Evolutionary conservation across 2,329 filamentous ascomycete species (phyloP).

Genomic region (Monilinia aucupariae): DNA sequence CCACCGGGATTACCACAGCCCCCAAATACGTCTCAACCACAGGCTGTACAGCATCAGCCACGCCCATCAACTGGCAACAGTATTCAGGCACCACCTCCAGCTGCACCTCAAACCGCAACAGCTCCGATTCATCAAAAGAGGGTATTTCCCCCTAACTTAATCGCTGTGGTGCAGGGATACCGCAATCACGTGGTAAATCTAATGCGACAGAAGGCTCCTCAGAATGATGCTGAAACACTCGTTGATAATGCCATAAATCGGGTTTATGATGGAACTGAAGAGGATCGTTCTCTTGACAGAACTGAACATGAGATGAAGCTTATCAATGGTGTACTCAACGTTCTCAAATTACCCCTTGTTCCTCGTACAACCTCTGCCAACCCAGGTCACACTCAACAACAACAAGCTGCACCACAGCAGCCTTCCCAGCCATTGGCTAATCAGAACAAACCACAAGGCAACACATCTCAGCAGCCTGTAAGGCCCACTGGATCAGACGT

Average conservation of each 20-base stretch:
- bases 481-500: slow-evolving; percentile 22
- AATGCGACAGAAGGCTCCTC: slow-evolving; percentile 21
- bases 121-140: neutral
- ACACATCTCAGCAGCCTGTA: slow-evolving; percentile 20
- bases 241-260: slow-evolving; percentile 33
- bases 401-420: slow-evolving; percentile 16
- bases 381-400: slow-evolving; percentile 9
- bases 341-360: slow-evolving; percentile 8
- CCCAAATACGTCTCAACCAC: slow-evolving; percentile 3
- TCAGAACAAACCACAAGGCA: slow-evolving; percentile 24
- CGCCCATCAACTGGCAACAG: slow-evolving; percentile 9
- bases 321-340: slow-evolving; percentile 23
- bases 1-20: slow-evolving; percentile 11
- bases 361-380: slow-evolving; percentile 2
- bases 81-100: neutral
- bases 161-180: slow-evolving; percentile 27
- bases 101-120: neutral
- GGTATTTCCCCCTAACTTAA: neutral
- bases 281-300: slow-evolving; percentile 25
- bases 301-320: slow-evolving; percentile 28
- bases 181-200: slow-evolving; percentile 23
- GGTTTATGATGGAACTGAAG: slow-evolving; percentile 27
- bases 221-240: slow-evolving; percentile 28
- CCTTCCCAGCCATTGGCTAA: slow-evolving; percentile 21
- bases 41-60: neutral